Evolutionary conservation across 768 basidiomycete species (phyloP), one percentile per base, ranked within the genome.

Genomic region (Cystobasidium ongulense): DNA sequence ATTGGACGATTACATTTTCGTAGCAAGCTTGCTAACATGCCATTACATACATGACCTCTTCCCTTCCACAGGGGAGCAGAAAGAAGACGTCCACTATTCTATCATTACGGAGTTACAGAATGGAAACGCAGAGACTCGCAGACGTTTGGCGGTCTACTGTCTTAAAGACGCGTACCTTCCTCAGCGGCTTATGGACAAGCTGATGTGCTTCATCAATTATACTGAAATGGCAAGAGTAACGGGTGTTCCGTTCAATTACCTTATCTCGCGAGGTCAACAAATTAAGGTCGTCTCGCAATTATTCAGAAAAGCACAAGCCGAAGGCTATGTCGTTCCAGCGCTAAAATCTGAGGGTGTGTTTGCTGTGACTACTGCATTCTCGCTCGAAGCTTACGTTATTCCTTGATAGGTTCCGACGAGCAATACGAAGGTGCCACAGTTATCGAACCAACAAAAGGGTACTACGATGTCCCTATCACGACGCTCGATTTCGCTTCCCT

Each of bases 211-310:
- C 78, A 89, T 99, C 81, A 99, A 99, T 81, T 97, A 96, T 79
- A 89, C 87, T 57, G 96, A 99, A 81, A 98, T 99, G 96, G 86
- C 96, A n/a, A 90, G 96, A 80, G 96, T 99, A 1, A 99, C 96
- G 0, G 96, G 96, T n/a, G 93, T 99, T 13, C 96, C 96, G 0
- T 99, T 99, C 86, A 98, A 97, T 79, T 97, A 87, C 80, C 85
- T 99, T 7, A 85, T 99, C 8, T 85, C 93, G 23, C 87, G 95
- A 46, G 96, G 96, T 0, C 96, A 99, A 81, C 97, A 95, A 50
- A 97, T 99, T 85, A 99, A 98, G 80, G 96, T 99, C 57, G 84
- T 99, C 70, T 96, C 93, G 10, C 96, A 99, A 80, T 85, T 99
- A 5, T 97, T 87, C 82, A 88, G 96, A 63, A 92, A 89, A 81